A percentile compares a stretch with the other conserved stretches of the same genome.
phyloP scores from a whole-genome alignment of 345 rosid species.

The Pseudoturritis turrita region DNA sequence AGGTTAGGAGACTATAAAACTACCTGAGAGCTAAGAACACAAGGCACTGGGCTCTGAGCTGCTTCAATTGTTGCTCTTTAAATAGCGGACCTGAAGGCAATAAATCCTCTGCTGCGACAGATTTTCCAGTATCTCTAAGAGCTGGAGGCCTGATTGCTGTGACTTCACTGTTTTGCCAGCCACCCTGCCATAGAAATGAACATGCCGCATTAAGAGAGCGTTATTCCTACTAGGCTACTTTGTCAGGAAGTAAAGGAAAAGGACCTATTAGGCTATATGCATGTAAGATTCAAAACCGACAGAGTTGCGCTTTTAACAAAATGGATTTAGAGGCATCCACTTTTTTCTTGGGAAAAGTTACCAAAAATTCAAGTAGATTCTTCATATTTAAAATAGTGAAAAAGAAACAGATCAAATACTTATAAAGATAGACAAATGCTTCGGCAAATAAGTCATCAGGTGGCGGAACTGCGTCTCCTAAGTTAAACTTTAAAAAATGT shows the following conservation, averaged over 20 bases:
- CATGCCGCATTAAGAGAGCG: not conserved
- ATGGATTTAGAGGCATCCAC: no score
- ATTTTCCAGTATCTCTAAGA: conserved; percentile 63
- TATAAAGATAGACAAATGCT: not conserved
- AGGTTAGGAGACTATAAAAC: conserved; percentile 7
- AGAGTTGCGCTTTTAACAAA: not conserved
- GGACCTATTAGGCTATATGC: not conserved
- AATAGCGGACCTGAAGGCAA: conserved; percentile 55
- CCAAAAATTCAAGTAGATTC: not conserved
- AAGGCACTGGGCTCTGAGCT: conserved; percentile 95
- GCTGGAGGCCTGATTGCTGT: conserved; percentile 44
- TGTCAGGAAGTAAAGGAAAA: not conserved
- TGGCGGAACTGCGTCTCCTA: not conserved
- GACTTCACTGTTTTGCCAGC: conserved; percentile 46
- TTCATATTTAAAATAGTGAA: not conserved
- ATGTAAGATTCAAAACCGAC: not conserved
- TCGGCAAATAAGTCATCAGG: not conserved
- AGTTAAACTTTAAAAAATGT: not conserved
- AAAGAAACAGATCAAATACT: not conserved
- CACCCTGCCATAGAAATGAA: conserved; percentile 39
- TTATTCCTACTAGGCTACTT: not conserved
- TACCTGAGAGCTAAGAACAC: conserved; percentile 90
- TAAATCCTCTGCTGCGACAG: conserved; percentile 46
- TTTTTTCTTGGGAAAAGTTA: not conserved
- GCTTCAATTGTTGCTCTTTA: conserved; percentile 87